Conservation (phyloP, 1,284 basidiomycete species). For the Ustilago cynodontis region DNA sequence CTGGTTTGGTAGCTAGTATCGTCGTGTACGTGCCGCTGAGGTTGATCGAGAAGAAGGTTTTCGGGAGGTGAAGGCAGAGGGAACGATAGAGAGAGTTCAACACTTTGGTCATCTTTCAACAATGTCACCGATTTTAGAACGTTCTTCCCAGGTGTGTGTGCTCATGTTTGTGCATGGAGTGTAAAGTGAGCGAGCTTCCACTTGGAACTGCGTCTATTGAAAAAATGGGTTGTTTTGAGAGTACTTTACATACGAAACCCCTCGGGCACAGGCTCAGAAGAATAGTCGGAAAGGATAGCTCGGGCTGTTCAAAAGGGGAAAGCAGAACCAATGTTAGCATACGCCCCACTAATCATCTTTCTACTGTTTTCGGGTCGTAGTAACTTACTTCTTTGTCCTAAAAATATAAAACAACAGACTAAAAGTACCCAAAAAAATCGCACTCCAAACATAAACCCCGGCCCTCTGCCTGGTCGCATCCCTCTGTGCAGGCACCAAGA, state of each 20-base stretch:
- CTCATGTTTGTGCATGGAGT: background rate
- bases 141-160: no score
- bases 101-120: background rate
- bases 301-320: slow-evolving; percentile 11
- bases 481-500: slow-evolving; percentile 82
- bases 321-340: no score
- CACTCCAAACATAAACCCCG: slow-evolving; percentile 90
- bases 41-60: slow-evolving; percentile 60
- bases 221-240: background rate
- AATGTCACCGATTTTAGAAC: slow-evolving; percentile 18
- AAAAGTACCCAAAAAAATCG: slow-evolving; percentile 84
- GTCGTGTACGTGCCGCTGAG: slow-evolving; percentile 66
- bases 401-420: slow-evolving; percentile 90
- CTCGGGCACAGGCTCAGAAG: slow-evolving; percentile 36
- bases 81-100: background rate
- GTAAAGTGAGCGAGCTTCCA: no score
- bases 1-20: slow-evolving; percentile 65
- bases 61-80: slow-evolving; percentile 27
- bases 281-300: slow-evolving; percentile 60
- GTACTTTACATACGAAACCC: no score
- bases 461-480: slow-evolving; percentile 82
- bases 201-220: background rate
- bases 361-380: no score
- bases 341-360: no score
- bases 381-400: slow-evolving; percentile 81